These are phyloP conservation scores for Russula abietina DNA, from an alignment of 768 basidiomycete genomes.

Conservation along the genomic window DNA sequence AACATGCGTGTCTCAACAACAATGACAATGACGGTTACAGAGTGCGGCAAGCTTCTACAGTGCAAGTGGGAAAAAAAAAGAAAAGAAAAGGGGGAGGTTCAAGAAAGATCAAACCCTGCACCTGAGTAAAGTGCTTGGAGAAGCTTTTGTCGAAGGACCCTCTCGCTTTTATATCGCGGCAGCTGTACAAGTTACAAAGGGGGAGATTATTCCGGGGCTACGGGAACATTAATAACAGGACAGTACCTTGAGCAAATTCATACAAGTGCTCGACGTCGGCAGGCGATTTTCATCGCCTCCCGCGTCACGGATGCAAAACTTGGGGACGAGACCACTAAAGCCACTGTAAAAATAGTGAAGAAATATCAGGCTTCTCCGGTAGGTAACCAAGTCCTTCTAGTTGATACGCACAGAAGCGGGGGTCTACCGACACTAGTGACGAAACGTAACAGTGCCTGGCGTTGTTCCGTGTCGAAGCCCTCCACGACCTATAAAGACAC, in stretches of 20 bases:
- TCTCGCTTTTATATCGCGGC: slow-evolving; percentile 61
- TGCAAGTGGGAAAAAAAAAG: background rate
- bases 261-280: slow-evolving; percentile 80
- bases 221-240: background rate
- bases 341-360: slow-evolving; percentile 40
- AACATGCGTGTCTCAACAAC: background rate
- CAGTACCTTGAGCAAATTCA: slow-evolving; percentile 81
- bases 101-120: slow-evolving; percentile 93
- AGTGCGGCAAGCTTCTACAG: background rate
- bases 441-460: slow-evolving; percentile 73
- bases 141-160: slow-evolving; percentile 64
- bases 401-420: slow-evolving; percentile 62
- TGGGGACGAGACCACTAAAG: slow-evolving; percentile 81
- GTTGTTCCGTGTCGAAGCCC: slow-evolving; percentile 73
- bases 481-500: slow-evolving; percentile 56
- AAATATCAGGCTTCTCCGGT: background rate
- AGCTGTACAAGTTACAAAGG: slow-evolving; percentile 39
- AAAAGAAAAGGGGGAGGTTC: background rate
- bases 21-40: background rate
- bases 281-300: slow-evolving; percentile 65
- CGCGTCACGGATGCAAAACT: slow-evolving; percentile 82
- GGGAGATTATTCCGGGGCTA: background rate
- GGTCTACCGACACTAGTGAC: slow-evolving; percentile 91
- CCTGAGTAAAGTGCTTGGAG: slow-evolving; percentile 81
- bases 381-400: no score